Evolutionary conservation across 2,329 filamentous ascomycete genomes (phyloP).

Genomic region (Colletotrichum godetiae): DNA sequence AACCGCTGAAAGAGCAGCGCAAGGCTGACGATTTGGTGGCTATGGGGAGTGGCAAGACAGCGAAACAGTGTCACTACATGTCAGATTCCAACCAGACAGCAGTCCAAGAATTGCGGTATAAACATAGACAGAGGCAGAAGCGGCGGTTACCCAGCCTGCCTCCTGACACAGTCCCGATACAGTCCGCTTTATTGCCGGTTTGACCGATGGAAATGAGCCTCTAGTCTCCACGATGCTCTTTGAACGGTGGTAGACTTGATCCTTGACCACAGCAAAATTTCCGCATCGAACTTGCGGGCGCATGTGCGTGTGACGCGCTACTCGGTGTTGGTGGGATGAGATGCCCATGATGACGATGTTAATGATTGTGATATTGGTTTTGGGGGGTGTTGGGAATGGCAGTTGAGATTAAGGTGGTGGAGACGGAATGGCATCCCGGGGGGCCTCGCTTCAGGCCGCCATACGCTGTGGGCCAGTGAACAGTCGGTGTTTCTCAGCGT

Average conservation of each 20-base stretch:
- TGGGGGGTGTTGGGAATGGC: neutral
- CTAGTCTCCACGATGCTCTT: neutral
- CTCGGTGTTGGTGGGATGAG: conserved; percentile 1
- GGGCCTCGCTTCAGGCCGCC: conserved; percentile 19
- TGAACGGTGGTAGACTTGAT: neutral
- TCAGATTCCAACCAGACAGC: neutral
- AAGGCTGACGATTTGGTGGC: conserved; percentile 10
- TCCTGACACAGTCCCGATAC: neutral
- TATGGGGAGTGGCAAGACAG: neutral
- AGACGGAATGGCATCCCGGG: conserved; percentile 5
- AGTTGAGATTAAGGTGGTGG: conserved; percentile 18
- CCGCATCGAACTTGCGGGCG: conserved; percentile 18
- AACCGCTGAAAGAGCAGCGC: conserved; percentile 4
- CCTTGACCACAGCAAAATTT: conserved; percentile 6
- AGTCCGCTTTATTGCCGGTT: neutral
- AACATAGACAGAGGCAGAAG: no score
- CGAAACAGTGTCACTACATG: neutral
- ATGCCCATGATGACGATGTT: neutral
- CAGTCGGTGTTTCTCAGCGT: neutral
- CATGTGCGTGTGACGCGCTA: conserved; percentile 19
- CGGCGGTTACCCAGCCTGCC: neutral
- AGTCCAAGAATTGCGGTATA: neutral
- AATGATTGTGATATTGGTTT: neutral
- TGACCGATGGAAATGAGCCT: neutral
- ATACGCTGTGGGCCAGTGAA: neutral